Percentiles rank a stretch among this genome's conserved stretches.
These are phyloP conservation scores for Candolleomyces aberdarensis DNA, from an alignment of 768 basidiomycete genomes.

Conservation along the genomic window DNA sequence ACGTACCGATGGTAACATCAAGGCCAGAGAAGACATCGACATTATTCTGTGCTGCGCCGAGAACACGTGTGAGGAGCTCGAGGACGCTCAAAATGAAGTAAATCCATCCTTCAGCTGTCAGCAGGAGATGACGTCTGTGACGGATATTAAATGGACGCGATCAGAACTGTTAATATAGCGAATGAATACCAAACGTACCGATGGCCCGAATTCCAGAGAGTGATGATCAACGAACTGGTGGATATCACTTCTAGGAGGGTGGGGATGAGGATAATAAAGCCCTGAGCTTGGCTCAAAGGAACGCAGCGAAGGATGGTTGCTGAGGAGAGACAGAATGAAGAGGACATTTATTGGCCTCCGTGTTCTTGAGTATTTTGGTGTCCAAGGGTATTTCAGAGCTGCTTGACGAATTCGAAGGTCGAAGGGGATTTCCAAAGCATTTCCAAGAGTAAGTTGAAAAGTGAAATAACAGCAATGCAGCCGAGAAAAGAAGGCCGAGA, in stretches of 20 bases:
- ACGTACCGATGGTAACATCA: constrained; percentile 62
- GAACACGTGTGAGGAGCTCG: constrained; percentile 56
- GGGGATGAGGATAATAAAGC: constrained; percentile 55
- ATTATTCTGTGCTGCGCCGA: constrained; percentile 48
- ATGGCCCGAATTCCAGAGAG: constrained; percentile 41
- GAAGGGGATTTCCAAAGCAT: constrained; percentile 1
- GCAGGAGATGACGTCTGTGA: constrained; percentile 51
- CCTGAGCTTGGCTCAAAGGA: constrained; percentile 45
- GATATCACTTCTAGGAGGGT: constrained; percentile 62
- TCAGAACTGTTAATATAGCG: neutral
- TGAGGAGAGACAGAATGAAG: constrained; percentile 59
- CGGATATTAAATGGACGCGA: neutral
- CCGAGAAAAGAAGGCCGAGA: neutral
- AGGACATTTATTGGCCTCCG: constrained; percentile 6
- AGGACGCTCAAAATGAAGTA: constrained; percentile 58
- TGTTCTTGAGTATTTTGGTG: neutral
- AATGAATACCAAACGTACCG: constrained; percentile 1
- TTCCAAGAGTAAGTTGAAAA: neutral
- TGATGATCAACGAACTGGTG: constrained; percentile 48
- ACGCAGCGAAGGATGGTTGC: constrained; percentile 71
- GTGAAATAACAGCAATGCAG: neutral
- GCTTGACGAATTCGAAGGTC: neutral
- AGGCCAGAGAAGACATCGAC: constrained; percentile 46
- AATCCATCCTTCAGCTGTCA: constrained; percentile 59
- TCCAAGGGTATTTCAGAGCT: neutral